phyloP scores from a whole-genome alignment of 2,329 filamentous ascomycete genomes.

The Coniochaeta sp. region DNA sequence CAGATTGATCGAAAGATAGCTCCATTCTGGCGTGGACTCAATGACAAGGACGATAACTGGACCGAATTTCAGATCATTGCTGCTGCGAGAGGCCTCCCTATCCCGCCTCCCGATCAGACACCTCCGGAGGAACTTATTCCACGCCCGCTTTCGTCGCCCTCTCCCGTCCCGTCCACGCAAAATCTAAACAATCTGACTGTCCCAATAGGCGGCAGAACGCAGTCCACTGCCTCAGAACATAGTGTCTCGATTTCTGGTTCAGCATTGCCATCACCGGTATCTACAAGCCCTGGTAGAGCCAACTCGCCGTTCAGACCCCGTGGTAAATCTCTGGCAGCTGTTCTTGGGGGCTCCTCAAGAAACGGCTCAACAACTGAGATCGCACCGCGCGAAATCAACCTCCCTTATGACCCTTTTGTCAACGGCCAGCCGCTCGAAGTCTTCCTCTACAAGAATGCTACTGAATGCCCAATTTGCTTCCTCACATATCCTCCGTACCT shows the following conservation, averaged over 20 bases:
- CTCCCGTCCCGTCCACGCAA: slow-evolving; percentile 45
- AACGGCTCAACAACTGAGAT: slow-evolving; percentile 67
- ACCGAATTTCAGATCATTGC: slow-evolving; percentile 93
- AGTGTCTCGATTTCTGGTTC: slow-evolving; percentile 55
- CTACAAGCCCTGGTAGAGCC: slow-evolving; percentile 35
- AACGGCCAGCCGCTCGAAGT: slow-evolving; percentile 94
- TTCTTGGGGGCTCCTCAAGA: slow-evolving; percentile 66
- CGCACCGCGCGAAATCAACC: slow-evolving; percentile 65
- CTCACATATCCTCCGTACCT: slow-evolving; percentile 91
- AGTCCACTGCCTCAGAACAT: slow-evolving; percentile 70
- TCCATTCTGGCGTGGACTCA: slow-evolving; percentile 90
- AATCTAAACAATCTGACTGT: slow-evolving; percentile 69
- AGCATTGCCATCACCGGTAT: slow-evolving; percentile 49
- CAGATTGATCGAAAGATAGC: slow-evolving; percentile 89
- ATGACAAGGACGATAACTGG: slow-evolving; percentile 85
- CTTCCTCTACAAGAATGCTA: slow-evolving; percentile 83
- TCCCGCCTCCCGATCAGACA: slow-evolving; percentile 78
- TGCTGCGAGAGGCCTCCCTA: slow-evolving; percentile 72
- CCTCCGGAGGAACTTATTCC: slow-evolving; percentile 59
- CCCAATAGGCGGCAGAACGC: slow-evolving; percentile 68
- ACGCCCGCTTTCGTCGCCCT: slow-evolving; percentile 31
- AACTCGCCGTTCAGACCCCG: slow-evolving; percentile 67
- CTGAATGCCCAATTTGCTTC: slow-evolving; percentile 94
- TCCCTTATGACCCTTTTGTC: slow-evolving; percentile 78
- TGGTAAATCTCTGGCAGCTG: slow-evolving; percentile 81